Evolutionary conservation across 176 grass and related monocot species (phyloP).

Genomic region (Ensete ventricosum): DNA sequence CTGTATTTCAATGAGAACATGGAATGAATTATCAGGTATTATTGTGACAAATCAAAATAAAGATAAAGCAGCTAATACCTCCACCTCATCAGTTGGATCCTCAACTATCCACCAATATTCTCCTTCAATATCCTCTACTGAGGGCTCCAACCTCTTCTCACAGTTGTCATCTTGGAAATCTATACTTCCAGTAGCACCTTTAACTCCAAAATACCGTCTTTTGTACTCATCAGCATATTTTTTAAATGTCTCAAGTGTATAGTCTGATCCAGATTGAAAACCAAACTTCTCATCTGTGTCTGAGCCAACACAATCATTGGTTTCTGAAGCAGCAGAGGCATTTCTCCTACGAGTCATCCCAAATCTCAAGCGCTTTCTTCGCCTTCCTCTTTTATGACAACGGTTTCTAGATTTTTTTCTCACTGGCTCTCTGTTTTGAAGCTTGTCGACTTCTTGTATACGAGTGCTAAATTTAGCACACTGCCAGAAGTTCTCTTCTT

Average conservation of each 20-base stretch:
- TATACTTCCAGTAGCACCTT: conserved; percentile 2
- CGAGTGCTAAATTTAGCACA: conserved; percentile 67
- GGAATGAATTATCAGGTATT: neutral
- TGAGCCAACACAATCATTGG: conserved; percentile 22
- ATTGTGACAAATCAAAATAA: neutral
- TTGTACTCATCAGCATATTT: conserved; percentile 66
- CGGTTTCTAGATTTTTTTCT: conserved; percentile 52
- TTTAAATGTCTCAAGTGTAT: conserved; percentile 61
- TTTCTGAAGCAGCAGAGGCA: conserved; percentile 35
- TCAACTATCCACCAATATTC: conserved; percentile 97
- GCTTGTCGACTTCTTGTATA: conserved; percentile 90
- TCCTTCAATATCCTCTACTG: conserved; percentile 82
- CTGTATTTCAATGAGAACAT: conserved; percentile 26
- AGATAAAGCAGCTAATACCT: conserved; percentile 35
- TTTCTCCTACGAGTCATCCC: conserved; percentile 62
- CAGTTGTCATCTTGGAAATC: conserved; percentile 2
- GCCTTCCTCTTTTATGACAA: conserved; percentile 59
- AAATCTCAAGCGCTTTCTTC: conserved; percentile 79
- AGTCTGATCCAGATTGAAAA: conserved; percentile 91
- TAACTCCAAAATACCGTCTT: conserved; percentile 65
- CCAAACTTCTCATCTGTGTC: conserved; percentile 80
- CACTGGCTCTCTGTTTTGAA: conserved; percentile 73
- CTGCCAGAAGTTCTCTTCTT: conserved; percentile 64
- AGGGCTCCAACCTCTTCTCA: conserved; percentile 48
- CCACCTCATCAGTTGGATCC: conserved; percentile 68